A percentile compares a stretch with the other conserved stretches of the same genome.
These are phyloP conservation scores for Monosporascus sp. DNA, from an alignment of 2,329 filamentous ascomycete species.

Conservation along the genomic window DNA sequence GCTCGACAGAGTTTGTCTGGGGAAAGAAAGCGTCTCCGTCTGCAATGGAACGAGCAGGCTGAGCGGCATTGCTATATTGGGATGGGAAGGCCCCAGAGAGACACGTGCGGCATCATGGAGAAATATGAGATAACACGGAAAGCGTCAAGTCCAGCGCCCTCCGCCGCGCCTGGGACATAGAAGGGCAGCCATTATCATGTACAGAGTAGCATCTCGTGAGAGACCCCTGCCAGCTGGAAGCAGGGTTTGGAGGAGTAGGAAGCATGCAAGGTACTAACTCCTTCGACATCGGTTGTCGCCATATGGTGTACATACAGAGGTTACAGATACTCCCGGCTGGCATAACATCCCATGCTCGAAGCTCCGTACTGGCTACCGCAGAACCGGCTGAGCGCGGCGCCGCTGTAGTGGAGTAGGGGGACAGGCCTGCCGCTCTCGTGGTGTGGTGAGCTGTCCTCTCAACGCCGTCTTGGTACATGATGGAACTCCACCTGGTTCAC, in stretches of 20 bases:
- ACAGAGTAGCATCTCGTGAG: conserved; percentile 2
- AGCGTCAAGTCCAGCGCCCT: conserved; percentile 11
- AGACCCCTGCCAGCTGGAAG: not conserved
- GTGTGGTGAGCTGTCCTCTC: not conserved
- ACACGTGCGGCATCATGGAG: conserved; percentile 21
- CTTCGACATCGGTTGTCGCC: not conserved
- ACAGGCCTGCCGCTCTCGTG: not conserved
- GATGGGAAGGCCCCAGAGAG: conserved; percentile 26
- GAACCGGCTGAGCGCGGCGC: not conserved
- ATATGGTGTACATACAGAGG: not conserved
- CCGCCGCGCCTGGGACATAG: conserved; percentile 11
- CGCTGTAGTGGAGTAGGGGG: not conserved
- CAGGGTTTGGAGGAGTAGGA: not conserved
- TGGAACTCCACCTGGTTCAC: not conserved
- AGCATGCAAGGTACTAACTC: not conserved
- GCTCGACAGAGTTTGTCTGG: conserved; percentile 23
- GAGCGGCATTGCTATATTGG: conserved; percentile 39
- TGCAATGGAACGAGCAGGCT: conserved; percentile 32
- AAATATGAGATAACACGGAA: conserved; percentile 17
- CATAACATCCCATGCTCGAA: too few species aligned
- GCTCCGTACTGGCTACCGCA: not conserved
- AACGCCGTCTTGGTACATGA: not conserved
- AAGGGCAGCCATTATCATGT: conserved; percentile 11
- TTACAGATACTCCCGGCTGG: not conserved
- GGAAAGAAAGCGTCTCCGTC: conserved; percentile 28